phyloP scores from a whole-genome alignment of 169 alveolate genomes.

The Plasmodium gallinaceum region DNA sequence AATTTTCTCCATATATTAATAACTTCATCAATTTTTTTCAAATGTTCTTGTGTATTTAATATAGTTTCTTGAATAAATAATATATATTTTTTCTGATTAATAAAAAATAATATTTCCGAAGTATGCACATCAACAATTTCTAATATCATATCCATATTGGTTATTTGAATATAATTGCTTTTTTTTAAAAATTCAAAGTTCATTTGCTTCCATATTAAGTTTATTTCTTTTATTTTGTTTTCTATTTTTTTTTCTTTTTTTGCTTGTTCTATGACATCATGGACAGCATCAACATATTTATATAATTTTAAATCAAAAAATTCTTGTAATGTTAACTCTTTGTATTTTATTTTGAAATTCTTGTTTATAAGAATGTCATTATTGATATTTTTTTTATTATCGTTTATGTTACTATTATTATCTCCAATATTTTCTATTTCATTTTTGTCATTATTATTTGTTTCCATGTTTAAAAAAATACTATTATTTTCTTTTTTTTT shows the following conservation, averaged over 20 bases:
- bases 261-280: constrained; percentile 95
- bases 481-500: constrained; percentile 6
- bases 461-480: neutral
- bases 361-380: constrained; percentile 1
- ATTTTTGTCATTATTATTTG: neutral
- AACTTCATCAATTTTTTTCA: constrained; percentile 93
- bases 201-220: constrained; percentile 92
- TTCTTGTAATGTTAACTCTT: constrained; percentile 94
- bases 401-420: neutral
- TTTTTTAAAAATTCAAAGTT: constrained; percentile 91
- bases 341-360: constrained; percentile 90
- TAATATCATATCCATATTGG: constrained; percentile 91
- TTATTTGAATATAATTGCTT: constrained; percentile 90
- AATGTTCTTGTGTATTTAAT: constrained; percentile 91
- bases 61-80: constrained; percentile 91
- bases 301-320: constrained; percentile 92
- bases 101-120: constrained; percentile 83
- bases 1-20: constrained; percentile 95
- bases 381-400: neutral
- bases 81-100: constrained; percentile 88
- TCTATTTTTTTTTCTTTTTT: constrained; percentile 96
- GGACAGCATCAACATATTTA: constrained; percentile 93
- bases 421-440: neutral
- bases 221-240: constrained; percentile 92
- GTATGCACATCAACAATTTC: constrained; percentile 90